Base-by-base conservation (phyloP, 306 rosid genomes). In the Ziziphus jujuba region DNA sequence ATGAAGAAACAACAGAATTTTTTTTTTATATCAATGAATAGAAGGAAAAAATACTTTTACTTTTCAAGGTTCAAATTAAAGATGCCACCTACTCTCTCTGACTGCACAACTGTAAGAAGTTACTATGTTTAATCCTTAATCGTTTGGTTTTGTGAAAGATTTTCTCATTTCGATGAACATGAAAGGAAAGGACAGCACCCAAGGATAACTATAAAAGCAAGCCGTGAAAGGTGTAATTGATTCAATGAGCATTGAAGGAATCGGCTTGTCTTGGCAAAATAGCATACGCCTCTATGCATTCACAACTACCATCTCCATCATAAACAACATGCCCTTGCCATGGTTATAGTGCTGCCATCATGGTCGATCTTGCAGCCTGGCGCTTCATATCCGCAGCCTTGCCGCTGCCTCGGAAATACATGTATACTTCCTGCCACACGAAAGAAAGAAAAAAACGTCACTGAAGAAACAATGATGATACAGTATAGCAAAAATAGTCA, bases 401-500 rank as follows among this genome's bases (percentile, higher is more conserved):
- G 66, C 99, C 99, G 34, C 96, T 93, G 74, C 97, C 95, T 31
- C 97, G 93, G 87, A 93, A 93, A 71, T 93, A 93, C 87, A 81
- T 77, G 78, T 84, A 88, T 69, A 93, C 99, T 93, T 88, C 92
- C 97, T 93, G 95, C 83, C 83, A 75, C 63, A 58, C 54, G 21
- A 74, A 49, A 47, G 63, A 71, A 52, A 16, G 74, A 34, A 53
- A 33, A n/a, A 21, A 80, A 31, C 63, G 67, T 66, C 48, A 43
- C 35, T 49, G 36, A 4, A 72, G 74, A 63, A 56, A 44, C 8
- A 56, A 23, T 23, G 58, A 34, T 21, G 60, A 60, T 25, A 52
- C 15, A 23, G 60, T 31, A 49, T 10, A 45, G 58, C 48, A 25
- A 59, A 59, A 21, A 73, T 28, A 66, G 67, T 13, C 45, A 11